Evolutionary conservation across 2,329 filamentous ascomycete genomes (phyloP).

Genomic region (Fusarium tricinctum): DNA sequence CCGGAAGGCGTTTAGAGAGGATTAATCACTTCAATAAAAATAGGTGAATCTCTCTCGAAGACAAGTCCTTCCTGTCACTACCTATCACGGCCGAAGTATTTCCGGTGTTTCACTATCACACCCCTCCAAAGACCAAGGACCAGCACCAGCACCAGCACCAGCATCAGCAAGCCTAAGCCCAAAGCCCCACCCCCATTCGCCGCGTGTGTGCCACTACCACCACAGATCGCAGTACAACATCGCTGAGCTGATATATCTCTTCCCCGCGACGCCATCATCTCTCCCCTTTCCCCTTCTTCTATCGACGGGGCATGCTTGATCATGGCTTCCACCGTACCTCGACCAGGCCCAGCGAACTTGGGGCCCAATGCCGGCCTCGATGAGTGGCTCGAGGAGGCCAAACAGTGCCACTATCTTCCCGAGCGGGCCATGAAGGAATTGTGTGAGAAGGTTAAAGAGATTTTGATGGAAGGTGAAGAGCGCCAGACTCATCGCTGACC

Average conservation of each 20-base stretch:
- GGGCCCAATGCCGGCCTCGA: constrained; percentile 87
- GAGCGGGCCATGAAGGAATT: constrained; percentile 98
- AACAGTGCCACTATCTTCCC: constrained; percentile 96
- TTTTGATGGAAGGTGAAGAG: constrained; percentile 89
- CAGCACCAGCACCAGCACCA: background rate
- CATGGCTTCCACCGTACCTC: constrained; percentile 73
- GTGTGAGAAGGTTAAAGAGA: constrained; percentile 99
- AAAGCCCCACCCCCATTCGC: constrained; percentile 50
- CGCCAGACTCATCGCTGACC: constrained; percentile 6
- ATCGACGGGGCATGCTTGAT: constrained; percentile 48
- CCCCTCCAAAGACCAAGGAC: constrained; percentile 43
- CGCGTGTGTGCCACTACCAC: constrained; percentile 44
- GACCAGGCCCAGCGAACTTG: constrained; percentile 90
- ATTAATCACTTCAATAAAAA: background rate
- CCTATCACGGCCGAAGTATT: constrained; percentile 47
- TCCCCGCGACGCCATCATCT: constrained; percentile 36
- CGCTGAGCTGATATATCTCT: constrained; percentile 45
- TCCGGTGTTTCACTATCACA: constrained; percentile 50
- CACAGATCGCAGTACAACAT: constrained; percentile 41
- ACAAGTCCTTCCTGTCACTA: constrained; percentile 5
- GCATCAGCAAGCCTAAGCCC: constrained; percentile 17
- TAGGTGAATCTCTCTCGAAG: constrained; percentile 7
- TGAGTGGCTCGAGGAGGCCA: constrained; percentile 97
- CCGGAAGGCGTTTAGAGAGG: background rate
- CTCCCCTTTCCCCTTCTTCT: constrained; percentile 38